Conservation (phyloP, 495 filamentous ascomycete genomes). For the Aspergillus funiculosus region DNA sequence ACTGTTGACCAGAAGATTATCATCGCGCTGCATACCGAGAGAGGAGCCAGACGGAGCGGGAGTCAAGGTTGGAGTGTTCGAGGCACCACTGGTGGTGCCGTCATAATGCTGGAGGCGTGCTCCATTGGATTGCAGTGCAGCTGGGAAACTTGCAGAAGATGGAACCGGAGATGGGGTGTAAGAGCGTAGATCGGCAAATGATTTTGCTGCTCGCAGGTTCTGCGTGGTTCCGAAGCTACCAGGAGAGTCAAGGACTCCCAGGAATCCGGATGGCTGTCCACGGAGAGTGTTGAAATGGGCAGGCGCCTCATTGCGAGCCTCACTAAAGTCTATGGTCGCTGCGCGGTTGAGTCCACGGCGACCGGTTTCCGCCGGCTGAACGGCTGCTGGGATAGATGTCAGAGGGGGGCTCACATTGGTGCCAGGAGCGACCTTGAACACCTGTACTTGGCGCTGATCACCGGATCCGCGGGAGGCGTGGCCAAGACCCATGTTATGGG, state of each 20-base stretch:
- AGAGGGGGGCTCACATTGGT: conserved; percentile 60
- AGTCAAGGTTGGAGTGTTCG: conserved; percentile 70
- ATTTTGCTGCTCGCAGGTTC: conserved; percentile 92
- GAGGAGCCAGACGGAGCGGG: conserved; percentile 64
- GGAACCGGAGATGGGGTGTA: conserved; percentile 91
- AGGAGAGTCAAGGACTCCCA: conserved; percentile 81
- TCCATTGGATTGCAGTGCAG: conserved; percentile 57
- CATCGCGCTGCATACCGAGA: conserved; percentile 55
- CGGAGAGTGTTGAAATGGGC: conserved; percentile 69
- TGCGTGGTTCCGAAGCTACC: conserved; percentile 58
- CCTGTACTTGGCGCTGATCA: conserved; percentile 80
- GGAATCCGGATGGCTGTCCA: conserved; percentile 65
- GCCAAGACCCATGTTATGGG: conserved; percentile 88
- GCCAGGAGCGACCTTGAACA: conserved; percentile 63
- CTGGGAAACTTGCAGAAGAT: conserved; percentile 83
- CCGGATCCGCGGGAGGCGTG: conserved; percentile 84
- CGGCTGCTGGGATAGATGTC: conserved; percentile 51
- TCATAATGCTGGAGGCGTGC: conserved; percentile 60
- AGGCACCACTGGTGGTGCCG: conserved; percentile 51
- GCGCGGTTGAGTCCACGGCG: conserved; percentile 83
- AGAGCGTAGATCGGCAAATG: conserved; percentile 89
- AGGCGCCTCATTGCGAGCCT: conserved; percentile 65
- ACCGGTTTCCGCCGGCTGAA: conserved; percentile 64
- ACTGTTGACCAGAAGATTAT: conserved; percentile 62
- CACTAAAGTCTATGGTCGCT: conserved; percentile 97